Percentiles rank a stretch among this genome's conserved stretches.
These are phyloP conservation scores for Suhomyces wounanorum DNA, from an alignment of 1,139 yeast species.

Conservation along the genomic window DNA sequence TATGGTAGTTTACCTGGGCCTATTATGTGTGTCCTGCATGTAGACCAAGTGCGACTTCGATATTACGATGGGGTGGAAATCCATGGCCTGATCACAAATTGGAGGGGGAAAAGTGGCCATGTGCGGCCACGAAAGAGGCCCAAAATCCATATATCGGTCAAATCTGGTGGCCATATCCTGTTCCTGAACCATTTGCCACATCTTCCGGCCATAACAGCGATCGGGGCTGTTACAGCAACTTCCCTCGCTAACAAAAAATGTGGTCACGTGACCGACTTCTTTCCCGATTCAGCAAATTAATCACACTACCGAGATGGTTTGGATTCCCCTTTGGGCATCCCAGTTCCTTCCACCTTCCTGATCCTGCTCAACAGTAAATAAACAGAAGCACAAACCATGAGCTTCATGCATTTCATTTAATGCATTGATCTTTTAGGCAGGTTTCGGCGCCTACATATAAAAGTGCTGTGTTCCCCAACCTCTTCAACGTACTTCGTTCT, in stretches of 20 bases:
- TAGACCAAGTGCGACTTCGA: too few species aligned
- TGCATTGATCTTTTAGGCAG: conserved; percentile 3
- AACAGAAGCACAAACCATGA: conserved; percentile 4
- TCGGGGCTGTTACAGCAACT: background rate
- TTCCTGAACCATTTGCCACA: too few species aligned
- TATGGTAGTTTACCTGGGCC: too few species aligned
- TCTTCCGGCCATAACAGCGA: too few species aligned
- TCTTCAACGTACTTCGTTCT: background rate
- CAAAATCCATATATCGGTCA: too few species aligned
- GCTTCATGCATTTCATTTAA: conserved; percentile 3
- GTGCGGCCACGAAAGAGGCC: too few species aligned
- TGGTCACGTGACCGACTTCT: conserved; percentile 1
- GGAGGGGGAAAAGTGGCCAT: too few species aligned
- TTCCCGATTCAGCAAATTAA: conserved; percentile 10
- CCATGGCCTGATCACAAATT: too few species aligned
- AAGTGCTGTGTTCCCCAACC: background rate
- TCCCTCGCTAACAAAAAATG: too few species aligned
- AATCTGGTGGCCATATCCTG: too few species aligned
- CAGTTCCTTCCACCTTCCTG: conserved; percentile 2
- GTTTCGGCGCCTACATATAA: conserved; percentile 4
- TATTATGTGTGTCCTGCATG: too few species aligned
- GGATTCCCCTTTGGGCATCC: conserved; percentile 3
- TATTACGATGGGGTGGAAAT: too few species aligned
- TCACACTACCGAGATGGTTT: conserved; percentile 6
- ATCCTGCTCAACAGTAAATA: conserved; percentile 8